Evolutionary conservation across 2,329 filamentous ascomycete species (phyloP).

Genomic region (Penicillium sp.): DNA sequence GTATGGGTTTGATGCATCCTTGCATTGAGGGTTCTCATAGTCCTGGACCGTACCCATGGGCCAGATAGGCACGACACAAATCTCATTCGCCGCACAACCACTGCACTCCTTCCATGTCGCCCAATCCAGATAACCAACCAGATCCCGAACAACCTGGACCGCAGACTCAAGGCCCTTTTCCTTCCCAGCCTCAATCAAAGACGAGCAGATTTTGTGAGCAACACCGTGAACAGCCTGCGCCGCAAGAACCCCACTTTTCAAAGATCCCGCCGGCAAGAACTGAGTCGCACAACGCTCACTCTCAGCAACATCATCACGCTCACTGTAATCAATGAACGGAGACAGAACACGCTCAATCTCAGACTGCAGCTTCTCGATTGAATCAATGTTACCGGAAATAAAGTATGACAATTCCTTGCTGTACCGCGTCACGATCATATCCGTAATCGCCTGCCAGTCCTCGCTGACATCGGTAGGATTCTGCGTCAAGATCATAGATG

Average conservation of each 20-base stretch:
- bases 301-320: slow-evolving; percentile 30
- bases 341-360: slow-evolving; percentile 33
- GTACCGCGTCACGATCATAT: slow-evolving; percentile 66
- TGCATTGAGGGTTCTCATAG: slow-evolving; percentile 52
- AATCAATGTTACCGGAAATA: slow-evolving; percentile 28
- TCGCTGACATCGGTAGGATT: slow-evolving; percentile 33
- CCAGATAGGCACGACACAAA: slow-evolving; percentile 66
- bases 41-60: slow-evolving; percentile 58
- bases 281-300: slow-evolving; percentile 36
- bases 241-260: slow-evolving; percentile 21
- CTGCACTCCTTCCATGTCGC: slow-evolving; percentile 59
- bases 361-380: slow-evolving; percentile 24
- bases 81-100: slow-evolving; percentile 54
- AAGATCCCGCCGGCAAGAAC: slow-evolving; percentile 29
- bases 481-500: slow-evolving; percentile 40
- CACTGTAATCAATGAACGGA: slow-evolving; percentile 39
- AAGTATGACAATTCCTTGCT: slow-evolving; percentile 52
- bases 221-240: slow-evolving; percentile 32
- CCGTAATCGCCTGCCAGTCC: slow-evolving; percentile 67
- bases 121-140: slow-evolving; percentile 59
- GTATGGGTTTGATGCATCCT: slow-evolving; percentile 29
- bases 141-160: slow-evolving; percentile 33
- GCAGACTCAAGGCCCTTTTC: slow-evolving; percentile 27
- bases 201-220: slow-evolving; percentile 34
- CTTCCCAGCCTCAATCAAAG: slow-evolving; percentile 28